Conservation (phyloP, 2,329 filamentous ascomycete genomes). For the Chrysoporthe cubensis region DNA sequence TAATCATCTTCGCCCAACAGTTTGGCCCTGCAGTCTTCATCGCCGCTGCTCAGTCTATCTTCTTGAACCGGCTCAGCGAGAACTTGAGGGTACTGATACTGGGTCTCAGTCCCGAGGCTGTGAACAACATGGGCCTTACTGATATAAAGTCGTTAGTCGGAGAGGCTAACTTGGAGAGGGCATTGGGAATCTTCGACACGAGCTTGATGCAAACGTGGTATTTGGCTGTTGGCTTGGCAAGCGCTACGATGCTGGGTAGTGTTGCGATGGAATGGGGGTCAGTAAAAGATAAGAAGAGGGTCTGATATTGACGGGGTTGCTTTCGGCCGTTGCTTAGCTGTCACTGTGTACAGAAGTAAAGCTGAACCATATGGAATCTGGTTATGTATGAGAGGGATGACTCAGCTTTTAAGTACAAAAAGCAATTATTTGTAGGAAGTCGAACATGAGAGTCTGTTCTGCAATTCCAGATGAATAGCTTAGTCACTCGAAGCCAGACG, state of each 20-base stretch:
- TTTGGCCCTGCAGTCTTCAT: slow-evolving; percentile 48
- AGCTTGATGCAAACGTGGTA: slow-evolving; percentile 30
- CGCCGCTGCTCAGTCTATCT: slow-evolving; percentile 43
- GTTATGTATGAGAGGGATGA: too few relatives aligned
- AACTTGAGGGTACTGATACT: slow-evolving; percentile 24
- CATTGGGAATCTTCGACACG: slow-evolving; percentile 17
- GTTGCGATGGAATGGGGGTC: slow-evolving; percentile 25
- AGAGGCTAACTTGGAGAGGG: slow-evolving; percentile 9
- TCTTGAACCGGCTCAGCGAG: slow-evolving; percentile 38
- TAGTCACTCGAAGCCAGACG: too few relatives aligned
- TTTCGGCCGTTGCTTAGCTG: too few relatives aligned
- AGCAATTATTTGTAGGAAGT: too few relatives aligned
- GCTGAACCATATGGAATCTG: too few relatives aligned
- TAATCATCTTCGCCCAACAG: slow-evolving; percentile 40
- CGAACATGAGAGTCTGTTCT: too few relatives aligned
- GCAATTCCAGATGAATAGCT: too few relatives aligned
- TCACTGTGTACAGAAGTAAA: too few relatives aligned
- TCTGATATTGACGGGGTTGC: background rate
- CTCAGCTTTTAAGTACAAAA: too few relatives aligned
- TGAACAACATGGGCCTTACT: slow-evolving; percentile 19
- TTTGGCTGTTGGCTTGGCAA: slow-evolving; percentile 22
- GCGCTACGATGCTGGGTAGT: slow-evolving; percentile 23
- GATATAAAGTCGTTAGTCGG: slow-evolving; percentile 22
- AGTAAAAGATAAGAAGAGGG: slow-evolving; percentile 26
- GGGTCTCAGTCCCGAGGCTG: slow-evolving; percentile 4